Percentiles rank a stretch among this genome's conserved stretches.
These are phyloP conservation scores for Pichia rugopelliculosa DNA, from an alignment of 805 yeast species.

Conservation along the genomic window DNA sequence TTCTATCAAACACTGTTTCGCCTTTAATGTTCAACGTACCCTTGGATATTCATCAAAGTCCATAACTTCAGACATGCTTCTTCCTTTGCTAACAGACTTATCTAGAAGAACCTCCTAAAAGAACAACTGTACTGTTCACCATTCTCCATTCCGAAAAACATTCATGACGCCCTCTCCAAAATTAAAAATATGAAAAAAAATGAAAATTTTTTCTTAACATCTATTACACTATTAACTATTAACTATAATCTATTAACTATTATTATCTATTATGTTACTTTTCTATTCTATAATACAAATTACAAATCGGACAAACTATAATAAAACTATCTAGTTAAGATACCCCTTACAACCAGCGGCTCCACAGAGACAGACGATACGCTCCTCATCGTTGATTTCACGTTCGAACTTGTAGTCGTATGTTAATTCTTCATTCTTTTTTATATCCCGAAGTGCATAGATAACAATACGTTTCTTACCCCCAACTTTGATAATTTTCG, in stretches of 20 bases:
- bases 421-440: constrained; percentile 84
- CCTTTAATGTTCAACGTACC: constrained; percentile 28
- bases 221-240: no score
- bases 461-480: constrained; percentile 92
- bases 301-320: background rate
- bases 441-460: constrained; percentile 84
- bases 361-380: constrained; percentile 91
- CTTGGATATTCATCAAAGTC: constrained; percentile 57
- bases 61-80: constrained; percentile 47
- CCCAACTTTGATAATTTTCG: constrained; percentile 91
- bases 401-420: constrained; percentile 94
- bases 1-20: background rate
- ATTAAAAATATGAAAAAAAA: no score
- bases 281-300: background rate
- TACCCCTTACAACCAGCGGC: constrained; percentile 92
- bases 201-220: no score
- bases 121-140: background rate
- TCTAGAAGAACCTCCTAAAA: background rate
- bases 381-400: constrained; percentile 78
- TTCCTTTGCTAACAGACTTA: constrained; percentile 3
- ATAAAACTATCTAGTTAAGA: constrained; percentile 43
- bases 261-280: background rate
- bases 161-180: background rate
- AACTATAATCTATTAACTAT: no score
- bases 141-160: no score